Evolutionary conservation across 2,329 filamentous ascomycete species (phyloP), one percentile per base, ranked within the genome.

Genomic region (Rhexocercosporidium sp.): DNA sequence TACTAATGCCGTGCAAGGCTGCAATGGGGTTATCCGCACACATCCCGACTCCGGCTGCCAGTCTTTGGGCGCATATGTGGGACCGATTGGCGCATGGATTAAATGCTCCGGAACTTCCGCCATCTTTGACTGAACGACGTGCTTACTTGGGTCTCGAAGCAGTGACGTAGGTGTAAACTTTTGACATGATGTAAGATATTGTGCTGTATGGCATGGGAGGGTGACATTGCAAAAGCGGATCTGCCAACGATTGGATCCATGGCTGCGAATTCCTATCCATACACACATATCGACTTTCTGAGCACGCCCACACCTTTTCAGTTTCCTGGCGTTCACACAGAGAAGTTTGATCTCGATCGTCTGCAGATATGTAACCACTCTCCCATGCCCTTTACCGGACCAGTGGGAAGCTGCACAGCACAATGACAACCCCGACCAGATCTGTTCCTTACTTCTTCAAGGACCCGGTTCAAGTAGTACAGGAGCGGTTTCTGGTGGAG

Each of bases 71-170:
- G 46, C 8, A 31, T 34, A 47, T 16, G 34, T n/a, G 29, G 3
- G 31, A 46, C 27, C 11, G 34, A 61, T 56, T 59, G 11, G 31
- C 27, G 14, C 1, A 22, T 44, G 57, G 57, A 61, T 20, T 39
- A 41, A 54, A 65, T 29, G 47, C 47, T 61, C 64, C 64, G 64
- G 64, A 12, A 39, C 57, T 60, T 65, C 64, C 64, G 64, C 31
- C 8, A 49, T 22, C n/a, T 51, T 47, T 39, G 12, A 34, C 56
- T 61, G 47, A 39, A 27, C 29, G 12, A 22, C 34, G 57, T 39
- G n/a, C 57, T 39, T 8, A 39, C 34, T n/a, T 29, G n/a, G 20
- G 18, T 6, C 12, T 31, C 12, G 14, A 61, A 25, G 37, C 47
- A 65, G 16, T 65, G 57, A 65, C 64, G 64, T 64, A 18, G 49